These are phyloP conservation scores for Monosporozyma servazzii DNA, from an alignment of 805 yeast species.

Conservation along the genomic window DNA sequence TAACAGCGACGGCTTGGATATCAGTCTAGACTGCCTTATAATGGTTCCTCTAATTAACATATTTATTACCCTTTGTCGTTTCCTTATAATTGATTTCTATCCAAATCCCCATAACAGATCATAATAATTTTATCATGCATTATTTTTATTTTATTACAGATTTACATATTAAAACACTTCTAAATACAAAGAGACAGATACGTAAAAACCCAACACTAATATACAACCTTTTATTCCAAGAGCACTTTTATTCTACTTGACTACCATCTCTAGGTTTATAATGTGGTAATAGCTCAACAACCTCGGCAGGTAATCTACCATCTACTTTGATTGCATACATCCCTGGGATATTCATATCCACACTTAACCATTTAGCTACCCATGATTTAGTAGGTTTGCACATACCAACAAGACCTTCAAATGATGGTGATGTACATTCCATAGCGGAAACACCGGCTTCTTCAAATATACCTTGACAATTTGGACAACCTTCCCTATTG, in stretches of 20 bases:
- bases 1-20: not conserved
- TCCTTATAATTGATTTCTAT: not conserved
- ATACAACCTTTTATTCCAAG: not conserved
- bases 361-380: slow-evolving; percentile 95
- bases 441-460: slow-evolving; percentile 77
- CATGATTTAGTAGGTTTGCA: slow-evolving; percentile 81
- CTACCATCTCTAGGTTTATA: slow-evolving; percentile 95
- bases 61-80: not conserved
- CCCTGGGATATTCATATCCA: slow-evolving; percentile 82
- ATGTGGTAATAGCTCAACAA: slow-evolving; percentile 59
- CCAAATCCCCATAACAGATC: not conserved
- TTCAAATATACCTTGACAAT: slow-evolving; percentile 84
- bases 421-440: slow-evolving; percentile 92
- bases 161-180: not conserved
- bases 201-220: not conserved
- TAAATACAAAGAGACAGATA: not conserved
- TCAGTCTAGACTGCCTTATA: not conserved
- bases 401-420: slow-evolving; percentile 88
- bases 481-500: slow-evolving; percentile 85
- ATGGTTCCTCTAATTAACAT: not conserved
- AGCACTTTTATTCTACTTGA: slow-evolving; percentile 43
- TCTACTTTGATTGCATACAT: slow-evolving; percentile 87
- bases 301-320: slow-evolving; percentile 85
- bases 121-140: not conserved
- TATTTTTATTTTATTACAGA: not conserved